Evolutionary conservation across 1,139 yeast genomes (phyloP).

Genomic region (Yamadazyma epiphylla): DNA sequence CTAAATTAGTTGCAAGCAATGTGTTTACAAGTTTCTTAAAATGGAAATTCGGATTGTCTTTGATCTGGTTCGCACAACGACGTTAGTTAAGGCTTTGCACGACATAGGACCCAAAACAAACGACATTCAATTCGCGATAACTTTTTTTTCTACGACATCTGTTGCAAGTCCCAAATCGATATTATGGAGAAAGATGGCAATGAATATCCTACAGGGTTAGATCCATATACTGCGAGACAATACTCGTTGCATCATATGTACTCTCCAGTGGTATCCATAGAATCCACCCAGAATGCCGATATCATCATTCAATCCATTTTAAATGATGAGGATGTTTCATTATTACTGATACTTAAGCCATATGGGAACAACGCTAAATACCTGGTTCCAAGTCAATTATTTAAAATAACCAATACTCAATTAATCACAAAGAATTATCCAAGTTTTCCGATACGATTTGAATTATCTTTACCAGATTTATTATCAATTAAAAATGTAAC

Average conservation of each 20-base stretch:
- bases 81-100: no score
- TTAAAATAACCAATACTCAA: constrained; percentile 38
- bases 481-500: constrained; percentile 28
- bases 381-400: constrained; percentile 32
- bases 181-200: neutral
- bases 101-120: no score
- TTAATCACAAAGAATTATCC: constrained; percentile 41
- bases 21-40: no score
- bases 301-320: constrained; percentile 34
- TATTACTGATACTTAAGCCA: constrained; percentile 35
- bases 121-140: no score
- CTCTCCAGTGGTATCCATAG: constrained; percentile 56
- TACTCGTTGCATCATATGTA: constrained; percentile 47
- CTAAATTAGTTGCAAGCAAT: no score
- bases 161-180: no score
- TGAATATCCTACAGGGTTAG: constrained; percentile 33
- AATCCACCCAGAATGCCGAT: constrained; percentile 51
- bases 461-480: constrained; percentile 38
- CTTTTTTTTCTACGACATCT: no score
- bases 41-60: no score
- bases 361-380: constrained; percentile 48
- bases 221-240: constrained; percentile 42
- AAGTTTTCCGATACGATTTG: constrained; percentile 44
- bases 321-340: constrained; percentile 27
- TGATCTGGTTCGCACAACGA: no score